These are phyloP conservation scores for Mycena capillaripes DNA, from an alignment of 768 basidiomycete genomes.

Conservation along the genomic window DNA sequence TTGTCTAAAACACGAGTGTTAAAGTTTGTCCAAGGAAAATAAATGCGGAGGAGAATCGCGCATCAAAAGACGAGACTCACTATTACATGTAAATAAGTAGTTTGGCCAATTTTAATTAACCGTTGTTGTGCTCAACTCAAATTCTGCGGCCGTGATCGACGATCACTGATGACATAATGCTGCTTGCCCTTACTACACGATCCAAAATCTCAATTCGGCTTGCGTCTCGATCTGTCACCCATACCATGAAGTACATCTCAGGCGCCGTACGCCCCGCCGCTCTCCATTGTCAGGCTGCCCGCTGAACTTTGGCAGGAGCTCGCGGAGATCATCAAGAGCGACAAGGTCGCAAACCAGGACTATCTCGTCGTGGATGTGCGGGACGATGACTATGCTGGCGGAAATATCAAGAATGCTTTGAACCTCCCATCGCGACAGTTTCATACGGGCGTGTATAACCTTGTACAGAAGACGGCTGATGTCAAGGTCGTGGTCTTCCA, in stretches of 20 bases:
- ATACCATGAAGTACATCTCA: conserved; percentile 51
- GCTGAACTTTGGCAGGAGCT: conserved; percentile 66
- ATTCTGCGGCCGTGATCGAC: too few relatives aligned
- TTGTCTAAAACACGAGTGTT: too few relatives aligned
- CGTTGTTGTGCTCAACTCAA: too few relatives aligned
- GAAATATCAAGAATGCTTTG: conserved; percentile 78
- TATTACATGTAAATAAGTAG: too few relatives aligned
- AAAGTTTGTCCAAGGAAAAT: too few relatives aligned
- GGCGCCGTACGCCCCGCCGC: conserved; percentile 49
- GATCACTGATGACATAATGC: neutral
- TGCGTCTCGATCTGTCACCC: neutral
- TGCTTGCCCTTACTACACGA: neutral
- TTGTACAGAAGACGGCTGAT: conserved; percentile 73
- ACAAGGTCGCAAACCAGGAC: conserved; percentile 71
- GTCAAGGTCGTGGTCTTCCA: conserved; percentile 82
- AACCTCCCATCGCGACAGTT: conserved; percentile 77
- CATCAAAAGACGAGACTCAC: too few relatives aligned
- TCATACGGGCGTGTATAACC: conserved; percentile 62
- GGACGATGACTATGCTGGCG: conserved; percentile 85
- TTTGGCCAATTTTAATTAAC: too few relatives aligned
- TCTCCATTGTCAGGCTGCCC: neutral
- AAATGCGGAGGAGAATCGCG: too few relatives aligned
- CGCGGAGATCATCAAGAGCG: conserved; percentile 76
- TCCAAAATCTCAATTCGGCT: conserved; percentile 4
- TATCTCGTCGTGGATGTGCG: conserved; percentile 88